These are phyloP conservation scores for Cercis canadensis DNA, from an alignment of 306 rosid species.

Conservation along the genomic window DNA sequence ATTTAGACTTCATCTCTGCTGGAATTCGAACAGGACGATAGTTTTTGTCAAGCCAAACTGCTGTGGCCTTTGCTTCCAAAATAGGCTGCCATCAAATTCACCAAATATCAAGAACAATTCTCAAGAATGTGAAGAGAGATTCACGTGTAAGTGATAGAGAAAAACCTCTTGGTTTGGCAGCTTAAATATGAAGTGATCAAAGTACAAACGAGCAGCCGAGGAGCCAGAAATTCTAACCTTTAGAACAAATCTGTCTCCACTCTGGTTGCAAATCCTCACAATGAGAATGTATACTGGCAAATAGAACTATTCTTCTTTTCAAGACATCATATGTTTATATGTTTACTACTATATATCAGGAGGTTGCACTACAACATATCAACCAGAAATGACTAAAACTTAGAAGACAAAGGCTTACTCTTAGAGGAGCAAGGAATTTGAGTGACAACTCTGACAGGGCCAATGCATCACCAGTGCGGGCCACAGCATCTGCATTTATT, in stretches of 20 bases:
- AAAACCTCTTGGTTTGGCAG: constrained; percentile 84
- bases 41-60: constrained; percentile 81
- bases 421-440: constrained; percentile 84
- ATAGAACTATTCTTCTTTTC: constrained; percentile 18
- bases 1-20: constrained; percentile 63
- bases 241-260: constrained; percentile 77
- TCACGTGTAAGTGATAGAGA: constrained; percentile 1
- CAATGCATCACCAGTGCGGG: constrained; percentile 71
- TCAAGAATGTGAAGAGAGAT: not conserved
- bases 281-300: constrained; percentile 33
- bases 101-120: constrained; percentile 27
- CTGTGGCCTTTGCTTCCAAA: constrained; percentile 83
- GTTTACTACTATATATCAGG: not conserved
- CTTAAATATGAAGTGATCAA: constrained; percentile 77
- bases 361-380: constrained; percentile 2
- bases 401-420: constrained; percentile 54
- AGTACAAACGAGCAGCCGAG: constrained; percentile 74
- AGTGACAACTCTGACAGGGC: constrained; percentile 77
- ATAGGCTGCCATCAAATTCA: constrained; percentile 62
- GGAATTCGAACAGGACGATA: constrained; percentile 84
- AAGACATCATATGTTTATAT: constrained; percentile 16
- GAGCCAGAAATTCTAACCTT: constrained; percentile 66
- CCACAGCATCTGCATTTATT: constrained; percentile 64
- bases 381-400: constrained; percentile 17
- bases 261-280: constrained; percentile 51